Conservation (phyloP, 2,329 filamentous ascomycete genomes). For the Stemphylium vesicarium region DNA sequence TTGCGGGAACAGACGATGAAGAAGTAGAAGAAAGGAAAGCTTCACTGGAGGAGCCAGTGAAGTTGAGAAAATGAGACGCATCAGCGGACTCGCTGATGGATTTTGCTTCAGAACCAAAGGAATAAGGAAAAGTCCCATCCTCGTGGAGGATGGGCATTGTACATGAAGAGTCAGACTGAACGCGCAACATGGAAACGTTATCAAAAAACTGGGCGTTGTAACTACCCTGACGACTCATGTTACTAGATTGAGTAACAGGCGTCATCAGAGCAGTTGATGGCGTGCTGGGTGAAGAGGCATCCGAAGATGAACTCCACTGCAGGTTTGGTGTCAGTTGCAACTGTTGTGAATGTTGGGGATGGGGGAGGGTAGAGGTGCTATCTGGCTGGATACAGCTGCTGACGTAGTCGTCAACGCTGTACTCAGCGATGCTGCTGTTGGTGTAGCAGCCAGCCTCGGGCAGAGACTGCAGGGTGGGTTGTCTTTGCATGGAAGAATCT, state of each 20-base stretch:
- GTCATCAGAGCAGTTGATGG: conserved; percentile 47
- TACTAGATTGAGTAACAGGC: conserved; percentile 47
- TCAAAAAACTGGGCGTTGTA: conserved; percentile 50
- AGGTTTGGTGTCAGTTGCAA: conserved; percentile 40
- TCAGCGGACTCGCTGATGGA: conserved; percentile 40
- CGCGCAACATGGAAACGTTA: conserved; percentile 53
- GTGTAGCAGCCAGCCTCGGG: conserved; percentile 25
- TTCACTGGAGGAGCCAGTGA: conserved; percentile 48
- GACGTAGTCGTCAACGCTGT: conserved; percentile 48
- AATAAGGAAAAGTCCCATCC: conserved; percentile 46
- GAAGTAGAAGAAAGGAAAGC: conserved; percentile 38
- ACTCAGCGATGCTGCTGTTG: conserved; percentile 38
- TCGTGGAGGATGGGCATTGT: conserved; percentile 45
- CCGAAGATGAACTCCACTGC: conserved; percentile 43
- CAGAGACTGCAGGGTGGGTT: conserved; percentile 34
- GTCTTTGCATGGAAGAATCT: conserved; percentile 27
- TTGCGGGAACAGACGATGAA: conserved; percentile 38
- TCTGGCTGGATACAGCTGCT: conserved; percentile 37
- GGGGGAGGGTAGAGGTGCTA: conserved; percentile 29
- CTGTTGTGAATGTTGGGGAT: conserved; percentile 28
- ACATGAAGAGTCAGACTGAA: conserved; percentile 51
- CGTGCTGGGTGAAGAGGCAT: conserved; percentile 47
- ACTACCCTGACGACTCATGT: conserved; percentile 57
- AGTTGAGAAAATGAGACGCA: conserved; percentile 41
- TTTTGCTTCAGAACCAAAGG: conserved; percentile 43